Percentiles rank a stretch among this genome's conserved stretches.
These are phyloP conservation scores for Neophaeococcomyces mojaviensis DNA, from an alignment of 2,329 filamentous ascomycete species.

Conservation along the genomic window DNA sequence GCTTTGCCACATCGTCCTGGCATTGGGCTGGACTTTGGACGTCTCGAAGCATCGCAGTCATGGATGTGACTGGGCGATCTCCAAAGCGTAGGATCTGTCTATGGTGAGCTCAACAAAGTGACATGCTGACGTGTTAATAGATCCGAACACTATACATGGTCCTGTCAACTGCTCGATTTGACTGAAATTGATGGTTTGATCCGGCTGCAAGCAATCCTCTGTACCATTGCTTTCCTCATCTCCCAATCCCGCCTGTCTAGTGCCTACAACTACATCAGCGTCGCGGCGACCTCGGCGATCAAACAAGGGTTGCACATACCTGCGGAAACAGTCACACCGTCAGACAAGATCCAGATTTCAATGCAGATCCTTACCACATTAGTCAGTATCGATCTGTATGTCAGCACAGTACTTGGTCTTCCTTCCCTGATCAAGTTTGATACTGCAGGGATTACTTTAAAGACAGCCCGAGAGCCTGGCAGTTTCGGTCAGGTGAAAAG, in stretches of 20 bases:
- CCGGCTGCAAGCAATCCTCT: constrained; percentile 15
- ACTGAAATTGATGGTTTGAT: constrained; percentile 13
- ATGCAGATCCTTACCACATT: constrained; percentile 11
- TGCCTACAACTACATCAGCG: constrained; percentile 15
- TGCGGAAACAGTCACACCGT: constrained; percentile 3
- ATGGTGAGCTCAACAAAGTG: no score
- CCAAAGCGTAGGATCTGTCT: constrained; percentile 13
- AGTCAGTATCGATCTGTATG: constrained; percentile 15
- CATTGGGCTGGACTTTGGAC: constrained; percentile 14
- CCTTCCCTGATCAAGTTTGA: constrained; percentile 15
- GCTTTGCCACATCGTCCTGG: constrained; percentile 15
- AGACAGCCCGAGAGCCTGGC: background rate
- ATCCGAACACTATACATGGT: constrained; percentile 12
- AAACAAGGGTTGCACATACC: constrained; percentile 16
- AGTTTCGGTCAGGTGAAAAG: background rate
- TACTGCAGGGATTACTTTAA: background rate
- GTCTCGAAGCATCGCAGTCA: constrained; percentile 9
- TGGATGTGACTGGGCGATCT: constrained; percentile 14
- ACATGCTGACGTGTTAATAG: constrained; percentile 7
- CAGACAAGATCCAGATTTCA: constrained; percentile 1
- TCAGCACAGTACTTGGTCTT: constrained; percentile 17
- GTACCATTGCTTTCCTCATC: constrained; percentile 14
- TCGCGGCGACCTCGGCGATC: constrained; percentile 15
- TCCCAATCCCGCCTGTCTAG: constrained; percentile 16
- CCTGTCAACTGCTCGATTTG: constrained; percentile 12